Percentiles rank a stretch among this genome's conserved stretches.
phyloP scores from a whole-genome alignment of 176 grass and related monocot genomes.

The Oryza brachyantha region DNA sequence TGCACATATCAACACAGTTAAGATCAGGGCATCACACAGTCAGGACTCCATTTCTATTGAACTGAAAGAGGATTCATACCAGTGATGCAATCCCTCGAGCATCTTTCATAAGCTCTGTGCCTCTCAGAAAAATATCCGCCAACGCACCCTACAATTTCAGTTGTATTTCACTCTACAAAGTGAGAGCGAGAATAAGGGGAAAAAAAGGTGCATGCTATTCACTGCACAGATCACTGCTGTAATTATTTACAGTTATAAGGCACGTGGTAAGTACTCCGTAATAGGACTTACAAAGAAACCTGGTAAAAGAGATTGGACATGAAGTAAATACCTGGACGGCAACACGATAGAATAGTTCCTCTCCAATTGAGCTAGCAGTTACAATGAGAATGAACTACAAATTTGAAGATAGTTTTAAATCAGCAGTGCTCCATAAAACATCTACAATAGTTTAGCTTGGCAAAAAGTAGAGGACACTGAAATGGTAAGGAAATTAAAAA shows the following conservation, averaged over 20 bases:
- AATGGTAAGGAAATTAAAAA: neutral
- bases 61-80: conserved; percentile 38
- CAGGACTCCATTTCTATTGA: neutral
- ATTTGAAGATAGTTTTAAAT: neutral
- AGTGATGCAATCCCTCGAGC: conserved; percentile 75
- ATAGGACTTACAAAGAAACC: neutral
- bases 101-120: conserved; percentile 92
- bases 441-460: neutral
- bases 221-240: neutral
- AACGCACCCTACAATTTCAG: conserved; percentile 59
- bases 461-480: neutral
- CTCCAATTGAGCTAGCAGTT: conserved; percentile 78
- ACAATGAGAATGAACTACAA: conserved; percentile 82
- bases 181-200: conserved; percentile 29
- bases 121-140: conserved; percentile 76
- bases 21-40: neutral
- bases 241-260: neutral
- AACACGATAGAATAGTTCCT: conserved; percentile 90
- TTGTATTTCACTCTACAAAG: neutral
- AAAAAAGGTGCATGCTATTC: neutral
- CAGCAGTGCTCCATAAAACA: neutral
- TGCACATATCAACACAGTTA: conserved; percentile 29
- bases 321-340: conserved; percentile 69
- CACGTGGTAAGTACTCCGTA: neutral
- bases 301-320: neutral